Percentiles rank a stretch among this genome's conserved stretches.
These are phyloP conservation scores for Dichomitus squalens DNA, from an alignment of 1,284 basidiomycete genomes.

Conservation along the genomic window DNA sequence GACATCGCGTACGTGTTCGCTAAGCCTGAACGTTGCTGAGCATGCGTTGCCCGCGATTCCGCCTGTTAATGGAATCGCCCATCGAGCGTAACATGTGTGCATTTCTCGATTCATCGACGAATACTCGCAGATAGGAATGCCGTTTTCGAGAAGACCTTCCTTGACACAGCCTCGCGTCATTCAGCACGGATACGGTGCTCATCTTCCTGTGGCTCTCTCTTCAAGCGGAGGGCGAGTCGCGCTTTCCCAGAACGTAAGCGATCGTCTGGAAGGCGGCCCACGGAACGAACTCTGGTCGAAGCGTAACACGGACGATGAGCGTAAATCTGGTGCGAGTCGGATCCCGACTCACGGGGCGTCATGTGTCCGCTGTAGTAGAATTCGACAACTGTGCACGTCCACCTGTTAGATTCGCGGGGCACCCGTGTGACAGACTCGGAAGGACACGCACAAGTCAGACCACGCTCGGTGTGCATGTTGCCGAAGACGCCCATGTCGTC, in stretches of 20 bases:
- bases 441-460: slow-evolving; percentile 35
- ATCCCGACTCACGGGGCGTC: slow-evolving; percentile 51
- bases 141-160: no score
- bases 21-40: no score
- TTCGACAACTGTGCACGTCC: slow-evolving; percentile 45
- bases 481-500: slow-evolving; percentile 40
- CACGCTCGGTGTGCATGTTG: slow-evolving; percentile 39
- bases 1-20: no score
- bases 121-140: no score
- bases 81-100: no score
- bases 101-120: no score
- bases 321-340: neutral
- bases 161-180: no score
- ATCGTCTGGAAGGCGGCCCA: slow-evolving; percentile 57
- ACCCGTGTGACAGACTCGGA: neutral
- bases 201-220: no score
- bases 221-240: slow-evolving; percentile 46
- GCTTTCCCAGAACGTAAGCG: slow-evolving; percentile 52
- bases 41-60: no score
- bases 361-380: slow-evolving; percentile 61
- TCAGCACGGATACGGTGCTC: no score
- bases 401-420: neutral
- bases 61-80: no score
- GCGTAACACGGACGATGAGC: neutral
- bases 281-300: slow-evolving; percentile 62